Evolutionary conservation across 1,284 basidiomycete genomes (phyloP).

Genomic region (Flammula alnicola): DNA sequence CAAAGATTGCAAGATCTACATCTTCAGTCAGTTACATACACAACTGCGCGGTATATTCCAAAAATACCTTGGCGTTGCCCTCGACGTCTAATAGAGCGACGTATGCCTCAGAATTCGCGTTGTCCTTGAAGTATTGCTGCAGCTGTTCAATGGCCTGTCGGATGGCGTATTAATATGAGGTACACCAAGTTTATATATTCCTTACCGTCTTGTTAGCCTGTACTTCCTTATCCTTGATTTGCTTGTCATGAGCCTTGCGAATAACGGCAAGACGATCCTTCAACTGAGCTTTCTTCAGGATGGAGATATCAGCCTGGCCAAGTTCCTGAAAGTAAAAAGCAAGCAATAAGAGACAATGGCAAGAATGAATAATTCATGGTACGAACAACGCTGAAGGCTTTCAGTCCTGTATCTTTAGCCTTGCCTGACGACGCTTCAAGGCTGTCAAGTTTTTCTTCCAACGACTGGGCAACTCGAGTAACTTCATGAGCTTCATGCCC

Average conservation of each 20-base stretch:
- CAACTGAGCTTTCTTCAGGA: conserved; percentile 82
- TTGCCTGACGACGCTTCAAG: conserved; percentile 74
- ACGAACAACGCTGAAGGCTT: conserved; percentile 79
- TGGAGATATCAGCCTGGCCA: conserved; percentile 88
- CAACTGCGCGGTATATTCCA: too few relatives aligned
- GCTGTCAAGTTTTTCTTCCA: conserved; percentile 68
- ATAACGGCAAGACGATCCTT: conserved; percentile 75
- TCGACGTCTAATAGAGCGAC: conserved; percentile 74
- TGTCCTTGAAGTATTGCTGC: conserved; percentile 75
- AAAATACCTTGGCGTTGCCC: conserved; percentile 78
- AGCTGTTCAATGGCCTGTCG: conserved; percentile 77
- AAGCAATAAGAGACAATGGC: background rate
- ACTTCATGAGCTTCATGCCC: conserved; percentile 92
- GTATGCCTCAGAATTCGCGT: conserved; percentile 72
- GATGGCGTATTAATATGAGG: too few relatives aligned
- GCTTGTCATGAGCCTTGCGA: conserved; percentile 86
- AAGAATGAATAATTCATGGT: background rate
- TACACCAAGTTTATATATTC: conserved; percentile 21
- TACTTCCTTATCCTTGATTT: conserved; percentile 82
- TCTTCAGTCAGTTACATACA: conserved; percentile 11
- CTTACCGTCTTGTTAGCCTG: conserved; percentile 79
- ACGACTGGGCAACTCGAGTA: conserved; percentile 69
- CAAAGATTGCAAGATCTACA: conserved; percentile 74
- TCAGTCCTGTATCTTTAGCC: conserved; percentile 86
- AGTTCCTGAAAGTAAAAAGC: conserved; percentile 64